These are phyloP conservation scores for Sapria himalayana DNA, from an alignment of 345 rosid species.

Conservation along the genomic window DNA sequence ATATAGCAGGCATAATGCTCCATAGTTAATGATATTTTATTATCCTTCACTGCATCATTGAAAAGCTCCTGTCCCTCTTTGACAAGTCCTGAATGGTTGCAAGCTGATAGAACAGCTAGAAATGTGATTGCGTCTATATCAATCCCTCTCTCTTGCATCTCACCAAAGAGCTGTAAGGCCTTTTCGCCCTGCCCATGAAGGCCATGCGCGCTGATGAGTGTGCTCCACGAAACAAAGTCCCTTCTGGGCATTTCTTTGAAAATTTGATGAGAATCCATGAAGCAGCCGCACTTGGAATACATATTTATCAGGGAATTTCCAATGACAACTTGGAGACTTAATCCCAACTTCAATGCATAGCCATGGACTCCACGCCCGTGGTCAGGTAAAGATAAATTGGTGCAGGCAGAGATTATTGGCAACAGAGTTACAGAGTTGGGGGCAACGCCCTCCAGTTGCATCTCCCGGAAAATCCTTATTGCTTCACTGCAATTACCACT, in stretches of 20 bases:
- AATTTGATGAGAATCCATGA: slow-evolving; percentile 17
- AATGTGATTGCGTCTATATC: slow-evolving; percentile 20
- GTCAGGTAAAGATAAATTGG: slow-evolving; percentile 11
- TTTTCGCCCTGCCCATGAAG: slow-evolving; percentile 34
- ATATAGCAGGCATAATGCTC: slow-evolving; percentile 38
- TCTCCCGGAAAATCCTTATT: slow-evolving; percentile 18
- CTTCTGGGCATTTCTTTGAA: slow-evolving; percentile 21
- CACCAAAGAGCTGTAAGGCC: slow-evolving; percentile 25
- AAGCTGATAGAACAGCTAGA: slow-evolving; percentile 36
- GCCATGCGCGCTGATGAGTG: slow-evolving; percentile 27
- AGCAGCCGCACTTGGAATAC: slow-evolving; percentile 37
- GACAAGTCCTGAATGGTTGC: slow-evolving; percentile 29
- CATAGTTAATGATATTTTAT: slow-evolving; percentile 11
- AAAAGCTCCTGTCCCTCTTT: slow-evolving; percentile 27
- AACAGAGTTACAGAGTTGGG: slow-evolving; percentile 34
- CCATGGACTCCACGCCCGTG: slow-evolving; percentile 22
- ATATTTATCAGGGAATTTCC: slow-evolving; percentile 34
- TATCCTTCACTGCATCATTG: slow-evolving; percentile 7
- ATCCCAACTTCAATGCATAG: slow-evolving; percentile 21
- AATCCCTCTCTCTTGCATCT: slow-evolving; percentile 17
- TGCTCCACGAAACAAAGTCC: slow-evolving; percentile 35
- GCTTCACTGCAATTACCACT: slow-evolving; percentile 19
- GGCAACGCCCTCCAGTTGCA: slow-evolving; percentile 20
- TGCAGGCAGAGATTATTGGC: slow-evolving; percentile 29
- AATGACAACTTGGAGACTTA: slow-evolving; percentile 12